Evolutionary conservation across 2,329 filamentous ascomycete genomes (phyloP).

Genomic region (Ceratocystis huliohia): DNA sequence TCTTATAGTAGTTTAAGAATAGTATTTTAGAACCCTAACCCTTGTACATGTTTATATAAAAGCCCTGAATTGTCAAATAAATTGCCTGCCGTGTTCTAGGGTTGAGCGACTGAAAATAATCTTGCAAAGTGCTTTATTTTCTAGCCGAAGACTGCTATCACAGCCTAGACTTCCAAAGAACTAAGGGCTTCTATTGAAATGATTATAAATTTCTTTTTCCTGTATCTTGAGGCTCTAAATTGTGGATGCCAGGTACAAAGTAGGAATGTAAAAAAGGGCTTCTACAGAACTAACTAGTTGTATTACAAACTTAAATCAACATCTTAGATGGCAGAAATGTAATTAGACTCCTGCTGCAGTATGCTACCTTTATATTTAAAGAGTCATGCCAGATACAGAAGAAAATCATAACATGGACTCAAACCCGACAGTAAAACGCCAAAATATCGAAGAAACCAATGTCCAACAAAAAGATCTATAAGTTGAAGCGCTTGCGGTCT

Average conservation of each 20-base stretch:
- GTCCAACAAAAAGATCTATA: conserved; percentile 38
- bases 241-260: no score
- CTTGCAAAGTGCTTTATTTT: no score
- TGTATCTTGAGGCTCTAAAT: no score
- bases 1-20: background rate
- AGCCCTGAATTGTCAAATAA: background rate
- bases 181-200: no score
- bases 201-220: no score
- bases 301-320: background rate
- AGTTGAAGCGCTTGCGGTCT: conserved; percentile 79
- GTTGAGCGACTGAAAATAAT: no score
- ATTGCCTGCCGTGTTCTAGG: background rate
- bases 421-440: no score
- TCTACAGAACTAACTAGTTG: no score
- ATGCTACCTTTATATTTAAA: conserved; percentile 13
- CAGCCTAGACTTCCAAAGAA: no score
- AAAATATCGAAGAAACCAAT: conserved; percentile 13
- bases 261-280: no score
- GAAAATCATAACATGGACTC: background rate
- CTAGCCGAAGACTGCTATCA: no score
- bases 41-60: background rate
- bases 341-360: background rate
- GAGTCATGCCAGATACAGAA: background rate
- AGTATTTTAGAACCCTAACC: background rate
- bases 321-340: background rate